Base-by-base conservation (phyloP, 2,329 filamentous ascomycete species). In the Fusarium vanettenii region DNA sequence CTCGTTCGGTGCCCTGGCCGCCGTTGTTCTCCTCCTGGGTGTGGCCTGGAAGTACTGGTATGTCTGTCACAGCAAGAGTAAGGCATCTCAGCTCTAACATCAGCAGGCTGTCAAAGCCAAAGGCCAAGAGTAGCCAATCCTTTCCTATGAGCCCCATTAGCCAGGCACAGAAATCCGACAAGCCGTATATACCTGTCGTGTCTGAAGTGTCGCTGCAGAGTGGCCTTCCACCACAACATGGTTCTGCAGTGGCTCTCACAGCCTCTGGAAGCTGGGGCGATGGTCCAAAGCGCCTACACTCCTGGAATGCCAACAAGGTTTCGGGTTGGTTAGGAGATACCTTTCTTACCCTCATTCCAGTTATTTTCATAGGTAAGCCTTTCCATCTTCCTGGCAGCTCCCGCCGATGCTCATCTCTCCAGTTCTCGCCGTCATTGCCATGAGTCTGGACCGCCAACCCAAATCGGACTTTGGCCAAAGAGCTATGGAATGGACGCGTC, bases 371-470 rank as follows among this genome's bases (percentile, higher is more conserved):
- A 37, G 13, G 52, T 57, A 18, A 57, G 52, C 11, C 31, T 37
- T 25, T 57, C 14, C 31, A 37, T 37, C 6, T 37, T 22, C 8
- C 31, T 25, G 13, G 20, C 18, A 0, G 33, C 52, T 25, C 31
- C 20, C 52, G 6, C 52, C 31, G 8, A 57, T 57, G 1, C 52
- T 57, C 20, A 57, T 25, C 8, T 22, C 52, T 18, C 3, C 29
- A 57, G 52, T 22, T 31, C 52, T 64, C 43, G 62, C 62, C 13
- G 45, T 69, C 2, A 33, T 64, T 35, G 25, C 55, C 20, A 25
- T 69, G 25, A 43, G 55, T 14, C 52, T 69, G 10, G 61, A 69
- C 22, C 22, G 55, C 16, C 41, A 65, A 45, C 62, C 50, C 16
- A 11, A 55, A 10, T 52, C 55, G 5, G 31, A 25, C 1, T 56